Percentiles rank a stretch among this genome's conserved stretches.
Evolutionary conservation across 2,329 filamentous ascomycete genomes (phyloP).

Genomic region (Aureobasidium lini): DNA sequence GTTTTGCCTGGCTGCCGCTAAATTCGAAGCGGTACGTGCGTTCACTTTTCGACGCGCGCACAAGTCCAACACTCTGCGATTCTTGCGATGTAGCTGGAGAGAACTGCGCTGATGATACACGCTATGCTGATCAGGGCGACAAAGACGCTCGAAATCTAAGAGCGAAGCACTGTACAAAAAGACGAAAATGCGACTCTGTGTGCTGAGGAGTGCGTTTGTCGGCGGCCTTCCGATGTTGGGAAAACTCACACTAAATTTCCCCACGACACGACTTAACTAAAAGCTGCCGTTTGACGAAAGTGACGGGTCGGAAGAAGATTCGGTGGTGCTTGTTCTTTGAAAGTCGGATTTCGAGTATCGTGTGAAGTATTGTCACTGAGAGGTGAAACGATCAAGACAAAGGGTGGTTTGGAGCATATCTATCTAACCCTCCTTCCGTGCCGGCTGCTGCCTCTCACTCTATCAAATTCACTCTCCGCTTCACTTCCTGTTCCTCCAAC

Average conservation of each 20-base stretch:
- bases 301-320: neutral
- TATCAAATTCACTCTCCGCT: neutral
- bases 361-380: neutral
- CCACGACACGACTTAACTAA: constrained; percentile 8
- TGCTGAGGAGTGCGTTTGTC: neutral
- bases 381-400: neutral
- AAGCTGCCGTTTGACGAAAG: neutral
- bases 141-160: neutral
- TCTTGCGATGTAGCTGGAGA: neutral
- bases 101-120: neutral
- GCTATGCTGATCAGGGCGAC: neutral
- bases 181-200: neutral
- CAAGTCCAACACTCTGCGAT: neutral
- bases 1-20: constrained; percentile 12
- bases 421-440: neutral
- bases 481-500: neutral
- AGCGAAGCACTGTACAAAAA: neutral
- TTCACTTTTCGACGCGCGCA: neutral
- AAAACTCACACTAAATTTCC: neutral
- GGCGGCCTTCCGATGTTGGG: neutral
- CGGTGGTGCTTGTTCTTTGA: neutral
- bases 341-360: neutral
- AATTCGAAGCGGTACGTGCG: neutral
- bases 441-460: neutral
- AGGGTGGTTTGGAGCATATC: neutral